A percentile compares a stretch with the other conserved stretches of the same genome.
phyloP scores from a whole-genome alignment of 768 basidiomycete genomes.

The Fistulinella prunicolor region DNA sequence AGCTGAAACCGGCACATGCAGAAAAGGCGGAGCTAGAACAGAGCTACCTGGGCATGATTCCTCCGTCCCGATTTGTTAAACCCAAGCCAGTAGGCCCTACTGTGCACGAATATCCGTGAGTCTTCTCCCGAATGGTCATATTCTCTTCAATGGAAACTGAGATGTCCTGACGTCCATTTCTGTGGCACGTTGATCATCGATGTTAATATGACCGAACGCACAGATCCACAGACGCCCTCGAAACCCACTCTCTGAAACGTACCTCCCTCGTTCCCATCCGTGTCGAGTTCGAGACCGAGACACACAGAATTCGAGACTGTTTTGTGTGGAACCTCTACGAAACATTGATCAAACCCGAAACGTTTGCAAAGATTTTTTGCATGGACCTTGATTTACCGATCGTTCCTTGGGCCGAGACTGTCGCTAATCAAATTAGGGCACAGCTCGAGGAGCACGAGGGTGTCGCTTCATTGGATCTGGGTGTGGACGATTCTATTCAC shows the following conservation, averaged over 20 bases:
- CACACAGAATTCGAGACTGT: conserved; percentile 87
- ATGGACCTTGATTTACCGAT: conserved; percentile 78
- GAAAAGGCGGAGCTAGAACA: conserved; percentile 72
- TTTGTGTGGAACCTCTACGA: conserved; percentile 97
- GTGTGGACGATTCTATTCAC: conserved; percentile 33
- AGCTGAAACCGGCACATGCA: conserved; percentile 16
- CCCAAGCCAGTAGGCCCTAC: conserved; percentile 55
- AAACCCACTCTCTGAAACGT: conserved; percentile 53
- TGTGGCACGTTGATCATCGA: conserved; percentile 14
- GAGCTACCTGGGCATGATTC: conserved; percentile 85
- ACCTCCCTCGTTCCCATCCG: conserved; percentile 83
- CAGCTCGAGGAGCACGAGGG: conserved; percentile 90
- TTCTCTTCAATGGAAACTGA: conserved; percentile 6
- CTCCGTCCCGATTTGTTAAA: conserved; percentile 76
- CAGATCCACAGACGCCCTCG: conserved; percentile 65
- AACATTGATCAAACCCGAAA: conserved; percentile 76
- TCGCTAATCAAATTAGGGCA: conserved; percentile 83
- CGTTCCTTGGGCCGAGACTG: conserved; percentile 65
- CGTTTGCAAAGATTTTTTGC: conserved; percentile 86
- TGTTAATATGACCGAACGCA: conserved; percentile 17
- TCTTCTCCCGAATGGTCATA: conserved; percentile 21
- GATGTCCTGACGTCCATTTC: conserved; percentile 14
- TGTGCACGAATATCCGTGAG: conserved; percentile 75
- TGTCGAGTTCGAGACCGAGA: conserved; percentile 92
- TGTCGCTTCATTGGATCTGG: conserved; percentile 74